Conservation (phyloP, 1,139 yeast species). For the Pichia sp. region DNA sequence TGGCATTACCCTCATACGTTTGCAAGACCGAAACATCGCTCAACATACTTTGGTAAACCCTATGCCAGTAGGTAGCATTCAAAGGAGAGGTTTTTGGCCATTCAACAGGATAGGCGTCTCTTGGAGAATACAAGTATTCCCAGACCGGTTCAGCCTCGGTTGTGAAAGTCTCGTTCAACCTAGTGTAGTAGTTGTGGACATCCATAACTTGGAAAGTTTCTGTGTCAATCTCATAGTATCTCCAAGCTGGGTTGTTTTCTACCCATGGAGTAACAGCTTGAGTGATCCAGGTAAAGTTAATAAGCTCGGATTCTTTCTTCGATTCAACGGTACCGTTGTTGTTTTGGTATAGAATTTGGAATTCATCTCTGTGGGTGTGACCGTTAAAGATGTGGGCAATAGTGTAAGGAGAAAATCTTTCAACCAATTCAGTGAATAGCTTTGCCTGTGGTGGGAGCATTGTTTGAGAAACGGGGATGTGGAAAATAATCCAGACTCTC, state of each 20-base stretch:
- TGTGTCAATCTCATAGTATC: conserved; percentile 65
- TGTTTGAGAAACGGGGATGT: conserved; percentile 60
- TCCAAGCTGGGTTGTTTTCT: conserved; percentile 64
- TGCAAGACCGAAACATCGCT: conserved; percentile 15
- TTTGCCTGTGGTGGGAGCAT: conserved; percentile 60
- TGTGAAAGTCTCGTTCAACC: conserved; percentile 47
- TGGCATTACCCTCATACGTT: conserved; percentile 42
- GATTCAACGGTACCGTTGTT: conserved; percentile 23
- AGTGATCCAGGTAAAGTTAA: conserved; percentile 60
- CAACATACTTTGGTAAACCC: conserved; percentile 32
- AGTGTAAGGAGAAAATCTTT: conserved; percentile 64
- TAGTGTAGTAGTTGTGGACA: conserved; percentile 52
- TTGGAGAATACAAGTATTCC: conserved; percentile 52
- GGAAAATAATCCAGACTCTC: conserved; percentile 70
- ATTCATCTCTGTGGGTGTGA: conserved; percentile 69
- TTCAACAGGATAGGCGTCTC: conserved; percentile 40
- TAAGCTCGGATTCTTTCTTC: conserved; percentile 40
- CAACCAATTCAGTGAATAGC: conserved; percentile 53
- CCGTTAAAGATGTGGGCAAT: conserved; percentile 69
- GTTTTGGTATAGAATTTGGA: conserved; percentile 45
- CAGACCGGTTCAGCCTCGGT: conserved; percentile 51
- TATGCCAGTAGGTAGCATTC: conserved; percentile 59
- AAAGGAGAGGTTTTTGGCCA: conserved; percentile 54
- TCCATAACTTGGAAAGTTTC: conserved; percentile 60
- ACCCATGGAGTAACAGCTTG: conserved; percentile 63